Percentiles rank a stretch among this genome's conserved stretches.
These are phyloP conservation scores for Vigna radiata DNA, from an alignment of 306 rosid genomes.

Conservation along the genomic window DNA sequence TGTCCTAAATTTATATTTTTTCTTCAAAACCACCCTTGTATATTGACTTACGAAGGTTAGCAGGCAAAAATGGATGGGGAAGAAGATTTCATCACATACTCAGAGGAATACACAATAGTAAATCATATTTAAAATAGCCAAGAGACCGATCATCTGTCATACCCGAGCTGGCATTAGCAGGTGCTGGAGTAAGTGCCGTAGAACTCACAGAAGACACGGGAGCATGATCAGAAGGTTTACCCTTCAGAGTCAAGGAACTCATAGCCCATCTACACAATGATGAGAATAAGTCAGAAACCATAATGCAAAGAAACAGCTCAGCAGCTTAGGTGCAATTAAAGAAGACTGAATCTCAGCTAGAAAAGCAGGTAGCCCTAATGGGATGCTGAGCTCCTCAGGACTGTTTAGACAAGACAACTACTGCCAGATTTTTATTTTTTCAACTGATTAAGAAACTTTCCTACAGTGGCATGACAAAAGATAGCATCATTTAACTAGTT, in stretches of 20 bases:
- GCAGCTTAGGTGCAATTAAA: conserved; percentile 30
- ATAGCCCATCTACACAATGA: conserved; percentile 89
- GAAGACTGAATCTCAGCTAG: conserved; percentile 14
- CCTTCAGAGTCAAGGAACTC: conserved; percentile 98
- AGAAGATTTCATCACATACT: conserved; percentile 22
- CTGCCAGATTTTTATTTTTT: conserved; percentile 5
- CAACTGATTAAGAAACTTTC: conserved; percentile 14
- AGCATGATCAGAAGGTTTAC: conserved; percentile 89
- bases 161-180: conserved; percentile 81
- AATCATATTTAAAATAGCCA: conserved; percentile 28
- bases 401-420: conserved; percentile 1
- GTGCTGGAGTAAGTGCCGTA: conserved; percentile 52
- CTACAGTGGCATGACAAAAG: conserved; percentile 20
- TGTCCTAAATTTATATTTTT: too few relatives aligned
- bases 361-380: conserved; percentile 30
- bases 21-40: too few relatives aligned
- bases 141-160: conserved; percentile 37
- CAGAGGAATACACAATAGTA: conserved; percentile 25
- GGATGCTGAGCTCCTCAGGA: background rate
- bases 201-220: conserved; percentile 71
- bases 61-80: conserved; percentile 16
- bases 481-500: conserved; percentile 7
- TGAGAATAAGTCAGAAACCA: conserved; percentile 32
- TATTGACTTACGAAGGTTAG: conserved; percentile 12
- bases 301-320: conserved; percentile 29